Base-by-base conservation (phyloP, 352 stramenopile species). In the Vaucheria bursata region DNA sequence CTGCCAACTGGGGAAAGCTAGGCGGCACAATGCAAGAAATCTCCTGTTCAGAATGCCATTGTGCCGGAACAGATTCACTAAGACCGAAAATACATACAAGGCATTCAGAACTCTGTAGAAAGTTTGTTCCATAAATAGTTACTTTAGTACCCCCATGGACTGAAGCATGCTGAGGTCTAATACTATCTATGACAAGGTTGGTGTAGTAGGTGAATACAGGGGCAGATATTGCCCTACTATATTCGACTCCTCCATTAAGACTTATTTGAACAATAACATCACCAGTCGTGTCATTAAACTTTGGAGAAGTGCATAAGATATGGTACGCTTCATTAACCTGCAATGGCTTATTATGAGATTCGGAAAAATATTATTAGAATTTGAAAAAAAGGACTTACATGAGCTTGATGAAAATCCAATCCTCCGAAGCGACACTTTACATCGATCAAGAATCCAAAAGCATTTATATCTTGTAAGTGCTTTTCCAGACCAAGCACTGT, bases 201-300 rank as follows among this genome's bases (percentile, higher is more conserved):
- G 53, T 34, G 8, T 68, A 68, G 8, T 68, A 68, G 53, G 53
- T 68, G 53, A 68, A 68, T 2, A 7, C 53, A 8, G 53, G 53
- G 2, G 53, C 53, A 68, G 53, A 8, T 2, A 37, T 7, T 68
- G 8, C 8, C 2, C 2, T 7, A 34, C 2, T 68, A 34, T 8
- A 68, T 31, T 68, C 53, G 2, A 68, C 53, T 37, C 53, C 53
- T 37, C 53, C 53, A 7, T 68, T 68, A 2, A 68, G 37, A 34
- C 53, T 68, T 34, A 68, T 7, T 7, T 34, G 53, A 31, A 68
- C 53, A 2, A 68, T 7, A 31, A 7, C 53, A 7, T 68, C 31
- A 7, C 53, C 53, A 7, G 2, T 68, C 2, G 8, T 7, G 2
- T 37, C 31, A 31, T 2, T 7, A 7, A 7, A 37, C 37, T 31